phyloP scores from a whole-genome alignment of 306 rosid genomes.

The Lagenaria siceraria region DNA sequence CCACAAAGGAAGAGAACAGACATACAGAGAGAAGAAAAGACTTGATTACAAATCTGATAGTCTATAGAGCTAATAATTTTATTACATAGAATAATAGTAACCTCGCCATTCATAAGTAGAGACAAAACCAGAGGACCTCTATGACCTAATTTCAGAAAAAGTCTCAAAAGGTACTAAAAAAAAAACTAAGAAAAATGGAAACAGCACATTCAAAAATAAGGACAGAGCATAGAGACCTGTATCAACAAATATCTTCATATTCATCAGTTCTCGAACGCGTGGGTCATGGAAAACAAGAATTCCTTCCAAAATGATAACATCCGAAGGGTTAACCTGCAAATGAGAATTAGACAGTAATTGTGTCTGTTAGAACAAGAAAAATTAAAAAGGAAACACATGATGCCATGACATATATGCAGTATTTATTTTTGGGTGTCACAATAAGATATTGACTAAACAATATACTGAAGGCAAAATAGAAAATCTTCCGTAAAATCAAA shows the following conservation, averaged over 20 bases:
- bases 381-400: not conserved
- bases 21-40: not conserved
- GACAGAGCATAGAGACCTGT: constrained; percentile 67
- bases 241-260: constrained; percentile 99
- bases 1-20: not conserved
- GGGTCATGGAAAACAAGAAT: constrained; percentile 95
- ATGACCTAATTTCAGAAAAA: not conserved
- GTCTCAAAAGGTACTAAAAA: not conserved
- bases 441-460: not conserved
- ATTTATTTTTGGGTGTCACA: not conserved
- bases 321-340: constrained; percentile 84
- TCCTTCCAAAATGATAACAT: constrained; percentile 94
- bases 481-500: not conserved
- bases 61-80: not conserved
- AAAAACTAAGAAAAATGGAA: not conserved
- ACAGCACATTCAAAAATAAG: not conserved
- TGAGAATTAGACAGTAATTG: not conserved
- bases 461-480: not conserved
- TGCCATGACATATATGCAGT: not conserved
- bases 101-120: not conserved
- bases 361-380: not conserved
- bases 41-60: not conserved
- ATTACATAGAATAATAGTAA: not conserved
- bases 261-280: constrained; percentile 81
- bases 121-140: not conserved